Conservation (phyloP, 176 grass and related monocot genomes). For the Saccharum spontaneum region DNA sequence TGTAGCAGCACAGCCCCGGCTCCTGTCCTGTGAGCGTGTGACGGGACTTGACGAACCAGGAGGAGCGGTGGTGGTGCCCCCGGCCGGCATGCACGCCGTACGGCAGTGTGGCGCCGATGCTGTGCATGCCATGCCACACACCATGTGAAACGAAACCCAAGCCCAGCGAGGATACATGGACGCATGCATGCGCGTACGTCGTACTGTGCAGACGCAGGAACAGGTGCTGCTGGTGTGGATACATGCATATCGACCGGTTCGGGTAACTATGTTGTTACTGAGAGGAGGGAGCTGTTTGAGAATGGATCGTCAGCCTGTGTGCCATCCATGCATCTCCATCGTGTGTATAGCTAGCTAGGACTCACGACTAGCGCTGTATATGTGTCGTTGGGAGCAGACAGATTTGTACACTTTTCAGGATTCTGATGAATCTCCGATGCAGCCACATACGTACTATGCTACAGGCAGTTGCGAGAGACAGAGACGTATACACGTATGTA, state of each 20-base stretch:
- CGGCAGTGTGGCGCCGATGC: neutral
- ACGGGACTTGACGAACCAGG: constrained; percentile 24
- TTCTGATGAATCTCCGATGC: constrained; percentile 28
- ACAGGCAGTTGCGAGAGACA: neutral
- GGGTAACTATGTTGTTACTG: constrained; percentile 2
- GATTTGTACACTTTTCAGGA: constrained; percentile 48
- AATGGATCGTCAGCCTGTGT: too few relatives aligned
- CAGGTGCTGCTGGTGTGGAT: neutral
- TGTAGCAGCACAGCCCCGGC: constrained; percentile 23
- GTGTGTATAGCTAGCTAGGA: neutral
- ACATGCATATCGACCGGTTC: neutral
- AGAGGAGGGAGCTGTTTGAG: neutral
- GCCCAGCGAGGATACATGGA: neutral
- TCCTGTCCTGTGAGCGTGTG: neutral
- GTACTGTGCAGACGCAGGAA: neutral
- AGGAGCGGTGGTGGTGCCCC: neutral
- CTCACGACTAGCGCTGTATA: neutral
- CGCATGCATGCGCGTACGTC: neutral
- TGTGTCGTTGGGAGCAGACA: constrained; percentile 34
- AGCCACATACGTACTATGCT: neutral
- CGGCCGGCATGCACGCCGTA: neutral
- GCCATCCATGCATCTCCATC: neutral
- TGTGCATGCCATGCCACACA: neutral
- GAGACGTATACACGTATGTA: neutral
- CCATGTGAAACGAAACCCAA: neutral